A percentile compares a stretch with the other conserved stretches of the same genome.
Conservation (phyloP, 2,329 filamentous ascomycete species). For the Penicillium oxalicum region DNA sequence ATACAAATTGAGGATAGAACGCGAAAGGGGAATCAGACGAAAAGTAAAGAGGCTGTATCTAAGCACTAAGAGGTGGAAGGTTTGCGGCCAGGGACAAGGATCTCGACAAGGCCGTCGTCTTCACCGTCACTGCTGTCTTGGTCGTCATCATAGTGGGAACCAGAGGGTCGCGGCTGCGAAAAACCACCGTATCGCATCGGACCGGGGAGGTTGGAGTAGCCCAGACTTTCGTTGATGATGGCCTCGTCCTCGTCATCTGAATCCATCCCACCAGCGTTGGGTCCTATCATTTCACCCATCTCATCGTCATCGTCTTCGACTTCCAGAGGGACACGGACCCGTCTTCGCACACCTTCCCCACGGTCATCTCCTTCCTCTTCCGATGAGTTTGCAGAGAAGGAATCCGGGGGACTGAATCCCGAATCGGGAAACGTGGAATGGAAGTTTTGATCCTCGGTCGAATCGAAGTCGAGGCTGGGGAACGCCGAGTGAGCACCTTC, state of each 20-base stretch:
- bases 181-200: slow-evolving; percentile 38
- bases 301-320: slow-evolving; percentile 50
- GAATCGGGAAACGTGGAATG: slow-evolving; percentile 35
- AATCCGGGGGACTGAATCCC: slow-evolving; percentile 36
- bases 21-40: slow-evolving; percentile 2
- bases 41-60: slow-evolving; percentile 6
- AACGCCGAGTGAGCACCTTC: slow-evolving; percentile 27
- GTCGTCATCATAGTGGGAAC: slow-evolving; percentile 32
- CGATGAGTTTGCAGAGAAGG: slow-evolving; percentile 38
- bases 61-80: slow-evolving; percentile 20
- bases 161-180: slow-evolving; percentile 27
- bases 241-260: slow-evolving; percentile 51
- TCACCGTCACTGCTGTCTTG: slow-evolving; percentile 42
- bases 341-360: slow-evolving; percentile 34
- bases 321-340: slow-evolving; percentile 50
- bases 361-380: slow-evolving; percentile 37
- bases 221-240: slow-evolving; percentile 58
- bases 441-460: slow-evolving; percentile 22
- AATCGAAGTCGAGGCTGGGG: slow-evolving; percentile 27
- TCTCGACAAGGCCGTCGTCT: slow-evolving; percentile 42
- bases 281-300: slow-evolving; percentile 46
- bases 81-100: slow-evolving; percentile 39
- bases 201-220: slow-evolving; percentile 61
- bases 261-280: slow-evolving; percentile 42
- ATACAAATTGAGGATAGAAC: slow-evolving; percentile 6